Evolutionary conservation across 805 yeast genomes (phyloP).

Genomic region (Lipomyces lipofer): DNA sequence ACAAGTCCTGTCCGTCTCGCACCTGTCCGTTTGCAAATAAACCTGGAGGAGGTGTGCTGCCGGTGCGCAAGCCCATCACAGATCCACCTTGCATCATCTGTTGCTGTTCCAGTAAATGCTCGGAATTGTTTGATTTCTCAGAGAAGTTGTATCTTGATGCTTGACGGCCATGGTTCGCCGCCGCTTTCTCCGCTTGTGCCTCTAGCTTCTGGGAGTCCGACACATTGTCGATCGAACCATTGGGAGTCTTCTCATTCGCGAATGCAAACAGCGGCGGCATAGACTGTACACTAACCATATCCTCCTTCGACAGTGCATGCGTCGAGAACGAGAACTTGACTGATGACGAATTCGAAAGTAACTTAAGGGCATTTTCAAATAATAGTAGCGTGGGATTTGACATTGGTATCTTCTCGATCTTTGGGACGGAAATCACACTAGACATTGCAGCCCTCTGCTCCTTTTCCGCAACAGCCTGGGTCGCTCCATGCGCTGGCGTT

Average conservation of each 20-base stretch:
- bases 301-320: conserved; percentile 33
- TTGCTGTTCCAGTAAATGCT: conserved; percentile 33
- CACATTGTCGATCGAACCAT: background rate
- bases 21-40: conserved; percentile 44
- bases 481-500: too few relatives aligned
- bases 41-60: conserved; percentile 67
- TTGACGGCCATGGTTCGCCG: conserved; percentile 10
- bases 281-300: conserved; percentile 26
- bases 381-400: conserved; percentile 18
- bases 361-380: conserved; percentile 28
- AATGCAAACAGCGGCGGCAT: conserved; percentile 38
- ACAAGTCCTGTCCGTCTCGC: conserved; percentile 20
- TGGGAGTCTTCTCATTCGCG: conserved; percentile 18
- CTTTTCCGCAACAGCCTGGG: too few relatives aligned
- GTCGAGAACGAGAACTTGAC: conserved; percentile 35
- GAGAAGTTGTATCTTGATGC: conserved; percentile 17
- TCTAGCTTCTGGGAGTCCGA: background rate
- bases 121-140: conserved; percentile 16
- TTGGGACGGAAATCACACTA: conserved; percentile 1
- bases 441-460: too few relatives aligned
- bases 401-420: conserved; percentile 7
- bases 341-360: conserved; percentile 33
- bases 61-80: conserved; percentile 8
- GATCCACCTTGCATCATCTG: conserved; percentile 38
- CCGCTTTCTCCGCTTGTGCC: background rate